Conservation (phyloP, 2,329 filamentous ascomycete genomes). For the Cordyceps militaris region DNA sequence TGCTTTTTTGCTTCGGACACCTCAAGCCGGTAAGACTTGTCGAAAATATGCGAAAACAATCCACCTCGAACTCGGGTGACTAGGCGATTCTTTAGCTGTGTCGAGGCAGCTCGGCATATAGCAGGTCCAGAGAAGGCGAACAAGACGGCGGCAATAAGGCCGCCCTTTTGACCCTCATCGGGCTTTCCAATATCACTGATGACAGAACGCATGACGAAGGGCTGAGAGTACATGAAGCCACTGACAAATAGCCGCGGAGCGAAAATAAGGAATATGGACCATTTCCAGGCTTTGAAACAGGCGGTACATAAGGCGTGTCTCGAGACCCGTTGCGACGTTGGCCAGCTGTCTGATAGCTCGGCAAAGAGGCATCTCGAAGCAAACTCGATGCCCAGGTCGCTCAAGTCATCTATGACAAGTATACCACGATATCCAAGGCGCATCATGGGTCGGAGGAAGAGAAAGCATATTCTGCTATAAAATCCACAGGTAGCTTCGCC, state of each 20-base stretch:
- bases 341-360: background rate
- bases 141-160: background rate
- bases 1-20: background rate
- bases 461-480: background rate
- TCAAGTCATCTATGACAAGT: background rate
- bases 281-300: slow-evolving; percentile 20
- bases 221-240: background rate
- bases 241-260: background rate
- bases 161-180: slow-evolving; percentile 8
- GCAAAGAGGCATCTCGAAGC: background rate
- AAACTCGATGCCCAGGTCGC: background rate
- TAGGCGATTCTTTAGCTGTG: background rate
- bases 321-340: background rate
- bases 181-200: slow-evolving; percentile 17
- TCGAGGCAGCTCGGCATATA: background rate
- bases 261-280: background rate
- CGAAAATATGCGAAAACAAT: background rate
- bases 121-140: background rate
- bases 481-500: background rate
- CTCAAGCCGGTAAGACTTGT: background rate
- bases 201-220: background rate
- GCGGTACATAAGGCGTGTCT: background rate
- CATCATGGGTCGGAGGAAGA: background rate
- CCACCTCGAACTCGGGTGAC: background rate
- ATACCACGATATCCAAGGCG: background rate